Evolutionary conservation across 192 early-diverging fungal species (phyloP).

Genomic region (Coemansia sp.): DNA sequence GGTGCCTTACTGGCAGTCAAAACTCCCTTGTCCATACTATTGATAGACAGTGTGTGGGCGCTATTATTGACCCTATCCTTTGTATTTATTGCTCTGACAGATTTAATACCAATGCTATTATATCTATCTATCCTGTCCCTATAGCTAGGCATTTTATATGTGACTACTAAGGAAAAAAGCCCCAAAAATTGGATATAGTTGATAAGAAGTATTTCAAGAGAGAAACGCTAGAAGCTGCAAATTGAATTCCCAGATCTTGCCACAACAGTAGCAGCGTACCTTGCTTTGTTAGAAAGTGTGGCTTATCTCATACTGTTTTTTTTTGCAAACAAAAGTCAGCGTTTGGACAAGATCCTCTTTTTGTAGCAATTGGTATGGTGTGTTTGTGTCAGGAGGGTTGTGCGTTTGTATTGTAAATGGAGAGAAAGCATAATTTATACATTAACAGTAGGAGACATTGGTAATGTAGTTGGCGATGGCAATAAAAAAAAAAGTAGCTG

Average conservation of each 20-base stretch:
- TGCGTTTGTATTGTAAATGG: background rate
- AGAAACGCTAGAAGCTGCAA: background rate
- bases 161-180: background rate
- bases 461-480: background rate
- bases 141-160: background rate
- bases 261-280: background rate
- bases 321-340: background rate
- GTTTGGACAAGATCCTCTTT: background rate
- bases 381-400: background rate
- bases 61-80: background rate
- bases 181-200: background rate
- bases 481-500: too few relatives aligned
- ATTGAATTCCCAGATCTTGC: background rate
- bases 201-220: background rate
- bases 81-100: background rate
- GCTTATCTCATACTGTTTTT: background rate
- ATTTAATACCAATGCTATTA: background rate
- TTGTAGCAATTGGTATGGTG: background rate
- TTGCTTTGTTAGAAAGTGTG: background rate
- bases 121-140: background rate
- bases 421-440: background rate
- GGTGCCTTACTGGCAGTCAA: background rate
- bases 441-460: background rate
- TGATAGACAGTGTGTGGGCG: background rate
- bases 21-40: background rate